Evolutionary conservation across 495 filamentous ascomycete species (phyloP).

Genomic region (Massariosphaeria phaeospora): DNA sequence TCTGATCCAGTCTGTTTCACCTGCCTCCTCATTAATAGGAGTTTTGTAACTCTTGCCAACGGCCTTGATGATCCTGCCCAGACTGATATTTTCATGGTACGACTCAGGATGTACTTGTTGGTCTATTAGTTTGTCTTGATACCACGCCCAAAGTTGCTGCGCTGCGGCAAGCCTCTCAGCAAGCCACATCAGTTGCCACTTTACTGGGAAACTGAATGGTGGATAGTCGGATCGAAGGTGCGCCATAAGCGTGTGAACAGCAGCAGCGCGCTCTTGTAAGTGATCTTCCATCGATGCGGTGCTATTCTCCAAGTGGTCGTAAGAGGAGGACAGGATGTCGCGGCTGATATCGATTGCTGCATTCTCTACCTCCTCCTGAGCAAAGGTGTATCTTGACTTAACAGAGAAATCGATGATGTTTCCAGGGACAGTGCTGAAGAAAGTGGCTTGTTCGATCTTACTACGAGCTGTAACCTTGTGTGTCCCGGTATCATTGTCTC

Average conservation of each 20-base stretch:
- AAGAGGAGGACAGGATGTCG: conserved; percentile 74
- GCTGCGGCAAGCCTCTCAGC: conserved; percentile 87
- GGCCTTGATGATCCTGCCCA: conserved; percentile 59
- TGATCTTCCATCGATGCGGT: conserved; percentile 75
- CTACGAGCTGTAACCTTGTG: conserved; percentile 65
- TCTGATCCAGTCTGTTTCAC: conserved; percentile 65
- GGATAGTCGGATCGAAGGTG: conserved; percentile 56
- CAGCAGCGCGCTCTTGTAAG: conserved; percentile 61
- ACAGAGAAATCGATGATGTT: conserved; percentile 77
- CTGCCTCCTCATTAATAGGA: conserved; percentile 50
- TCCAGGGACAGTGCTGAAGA: conserved; percentile 72
- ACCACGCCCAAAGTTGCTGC: conserved; percentile 70
- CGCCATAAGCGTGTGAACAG: conserved; percentile 64
- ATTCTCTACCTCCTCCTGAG: conserved; percentile 62
- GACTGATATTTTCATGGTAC: conserved; percentile 48
- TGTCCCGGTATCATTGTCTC: conserved; percentile 42
- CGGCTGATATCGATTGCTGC: conserved; percentile 74
- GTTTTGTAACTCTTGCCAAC: conserved; percentile 69
- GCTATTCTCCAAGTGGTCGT: conserved; percentile 62
- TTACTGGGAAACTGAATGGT: conserved; percentile 55
- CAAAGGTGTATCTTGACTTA: conserved; percentile 57
- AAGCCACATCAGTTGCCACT: conserved; percentile 81
- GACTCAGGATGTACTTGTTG: conserved; percentile 40
- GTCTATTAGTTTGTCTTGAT: conserved; percentile 48
- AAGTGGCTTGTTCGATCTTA: conserved; percentile 91